Conservation (phyloP, 306 rosid genomes). For the Acacia acuminata region DNA sequence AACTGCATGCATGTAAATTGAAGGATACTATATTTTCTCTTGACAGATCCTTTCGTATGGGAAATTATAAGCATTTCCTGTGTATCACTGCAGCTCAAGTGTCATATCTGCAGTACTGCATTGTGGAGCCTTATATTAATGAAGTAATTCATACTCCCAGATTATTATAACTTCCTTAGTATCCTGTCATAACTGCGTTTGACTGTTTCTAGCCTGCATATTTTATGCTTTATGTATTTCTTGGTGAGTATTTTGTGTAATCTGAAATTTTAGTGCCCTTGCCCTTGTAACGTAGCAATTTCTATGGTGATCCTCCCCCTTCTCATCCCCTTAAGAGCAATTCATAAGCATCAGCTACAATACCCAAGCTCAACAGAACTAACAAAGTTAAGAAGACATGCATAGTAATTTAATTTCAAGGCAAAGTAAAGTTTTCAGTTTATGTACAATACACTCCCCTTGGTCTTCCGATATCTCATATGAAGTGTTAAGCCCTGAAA, state of each 20-base stretch:
- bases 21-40: conserved; percentile 29
- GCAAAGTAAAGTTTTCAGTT: background rate
- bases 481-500: background rate
- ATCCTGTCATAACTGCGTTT: background rate
- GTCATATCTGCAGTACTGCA: conserved; percentile 80
- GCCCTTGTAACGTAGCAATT: conserved; percentile 9
- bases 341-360: background rate
- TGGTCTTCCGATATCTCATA: background rate
- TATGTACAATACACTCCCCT: background rate
- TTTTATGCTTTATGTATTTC: conserved; percentile 1
- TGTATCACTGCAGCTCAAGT: conserved; percentile 59
- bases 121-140: conserved; percentile 70
- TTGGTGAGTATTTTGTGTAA: background rate
- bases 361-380: background rate
- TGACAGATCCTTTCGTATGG: conserved; percentile 64
- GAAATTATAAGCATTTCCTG: conserved; percentile 71
- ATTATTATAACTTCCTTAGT: background rate
- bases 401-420: background rate
- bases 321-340: background rate
- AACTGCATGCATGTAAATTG: background rate
- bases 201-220: conserved; percentile 17
- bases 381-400: background rate
- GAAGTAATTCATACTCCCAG: conserved; percentile 57
- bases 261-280: background rate
- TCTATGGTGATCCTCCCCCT: background rate